Evolutionary conservation across 2,329 filamentous ascomycete species (phyloP), one percentile per base, ranked within the genome.

Genomic region (Arachnomyces sp.): DNA sequence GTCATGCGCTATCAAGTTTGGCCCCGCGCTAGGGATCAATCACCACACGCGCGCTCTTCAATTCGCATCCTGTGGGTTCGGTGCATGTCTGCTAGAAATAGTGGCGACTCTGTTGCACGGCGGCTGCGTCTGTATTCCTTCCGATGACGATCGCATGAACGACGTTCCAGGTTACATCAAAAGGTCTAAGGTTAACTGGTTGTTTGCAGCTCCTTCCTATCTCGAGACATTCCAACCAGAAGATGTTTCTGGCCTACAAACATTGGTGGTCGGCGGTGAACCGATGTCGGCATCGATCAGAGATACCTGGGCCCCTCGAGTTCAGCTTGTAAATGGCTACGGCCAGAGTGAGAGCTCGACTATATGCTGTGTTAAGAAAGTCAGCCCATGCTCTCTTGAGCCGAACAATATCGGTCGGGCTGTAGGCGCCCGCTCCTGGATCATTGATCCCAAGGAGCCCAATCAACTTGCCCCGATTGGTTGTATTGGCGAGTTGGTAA

Each of bases 141-240:
- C 36, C 12, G 15, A 38, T 17, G 28, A 29, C 20, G 36, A 38
- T 16, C 36, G 36, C 3, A 29, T 30, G 28, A 38, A 38, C 14
- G 31, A 28, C 15, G n/a, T 39, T 12, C 30, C 37, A 7, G 37
- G 17, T 15, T 39, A 31, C 29, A n/a, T 34, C 9, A 16, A 34
- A 31, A 39, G 28, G 14, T 34, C 28, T 8, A 34, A 28, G 12
- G 9, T 32, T 15, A 39, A 20, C 9, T 25, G 11, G 8, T 7
- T 68, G 2, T 72, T 74, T 51, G 69, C 82, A 52, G 82, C 79
- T 0, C 73, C 77, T 1, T 68, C 76, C 0, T 69, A 82, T 20
- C 73, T 77, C 2, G 53, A 61, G 14, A 61, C 72, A 4, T 48
- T 74, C 32, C 54, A 64, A n/a, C 64, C 66, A 2, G 53, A 59